Conservation (phyloP, 768 basidiomycete species). For the Lactarius sanguifluus region DNA sequence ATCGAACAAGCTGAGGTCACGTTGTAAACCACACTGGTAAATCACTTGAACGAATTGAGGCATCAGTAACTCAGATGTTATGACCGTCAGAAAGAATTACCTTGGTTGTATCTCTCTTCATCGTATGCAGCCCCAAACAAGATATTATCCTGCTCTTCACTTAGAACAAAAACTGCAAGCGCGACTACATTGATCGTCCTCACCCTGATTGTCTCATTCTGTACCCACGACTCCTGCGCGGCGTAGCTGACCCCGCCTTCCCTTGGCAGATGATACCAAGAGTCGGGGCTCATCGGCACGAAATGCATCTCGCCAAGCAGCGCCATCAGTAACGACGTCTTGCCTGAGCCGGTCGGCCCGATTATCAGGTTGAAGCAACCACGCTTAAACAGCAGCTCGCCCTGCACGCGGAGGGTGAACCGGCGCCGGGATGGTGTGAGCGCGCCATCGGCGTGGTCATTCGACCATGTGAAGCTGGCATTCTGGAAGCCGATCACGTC, state of each 20-base stretch:
- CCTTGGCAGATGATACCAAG: slow-evolving; percentile 71
- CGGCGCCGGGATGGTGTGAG: slow-evolving; percentile 46
- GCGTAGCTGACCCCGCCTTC: slow-evolving; percentile 72
- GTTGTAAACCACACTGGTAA: slow-evolving; percentile 34
- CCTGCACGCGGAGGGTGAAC: slow-evolving; percentile 52
- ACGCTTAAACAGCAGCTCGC: slow-evolving; percentile 54
- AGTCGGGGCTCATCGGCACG: slow-evolving; percentile 47
- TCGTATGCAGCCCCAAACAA: slow-evolving; percentile 50
- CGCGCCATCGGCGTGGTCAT: slow-evolving; percentile 36
- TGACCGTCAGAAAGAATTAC: slow-evolving; percentile 25
- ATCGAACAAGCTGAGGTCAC: slow-evolving; percentile 48
- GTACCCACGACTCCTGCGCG: slow-evolving; percentile 84
- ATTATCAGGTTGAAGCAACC: slow-evolving; percentile 57
- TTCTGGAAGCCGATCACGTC: slow-evolving; percentile 51
- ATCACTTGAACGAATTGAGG: slow-evolving; percentile 10
- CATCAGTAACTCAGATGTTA: not conserved
- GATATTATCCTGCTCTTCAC: slow-evolving; percentile 46
- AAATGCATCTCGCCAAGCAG: slow-evolving; percentile 70
- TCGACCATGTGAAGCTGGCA: slow-evolving; percentile 56
- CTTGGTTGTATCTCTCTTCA: slow-evolving; percentile 44
- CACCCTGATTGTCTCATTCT: slow-evolving; percentile 73
- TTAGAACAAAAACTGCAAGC: not conserved
- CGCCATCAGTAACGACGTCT: slow-evolving; percentile 67
- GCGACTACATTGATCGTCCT: slow-evolving; percentile 8
- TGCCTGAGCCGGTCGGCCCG: slow-evolving; percentile 59